Evolutionary conservation across 2,329 filamentous ascomycete genomes (phyloP), one percentile per base, ranked within the genome.

Genomic region (Talaromyces sp.): DNA sequence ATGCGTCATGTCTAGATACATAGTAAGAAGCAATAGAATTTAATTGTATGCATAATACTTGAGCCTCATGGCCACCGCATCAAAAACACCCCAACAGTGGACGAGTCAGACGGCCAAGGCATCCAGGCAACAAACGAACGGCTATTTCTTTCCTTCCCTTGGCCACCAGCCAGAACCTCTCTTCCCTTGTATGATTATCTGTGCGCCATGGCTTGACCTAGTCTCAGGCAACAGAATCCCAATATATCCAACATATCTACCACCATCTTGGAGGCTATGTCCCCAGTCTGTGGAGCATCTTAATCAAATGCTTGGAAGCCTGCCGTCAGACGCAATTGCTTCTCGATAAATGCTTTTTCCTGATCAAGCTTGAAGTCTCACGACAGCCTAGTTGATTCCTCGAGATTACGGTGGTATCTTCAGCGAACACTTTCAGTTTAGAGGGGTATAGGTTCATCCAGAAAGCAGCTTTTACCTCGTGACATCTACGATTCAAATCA

Each of bases 201-300:
- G 54, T 40, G 54, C 54, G 54, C 54, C 54, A 42, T 57, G 54
- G 54, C 54, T 57, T 57, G 54, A 57, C 18, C 37, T 57, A 57
- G 54, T 57, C 35, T n/a, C 54, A 57, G 54, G 54, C 54, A 57
- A 57, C 54, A 57, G 54, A 57, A 18, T 9, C 35, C 21, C 54
- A 3, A 14, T 57, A 42, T 28, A 40, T 42, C 23, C 54, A 57
- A 31, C 14, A 6, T 28, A n/a, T n/a, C n/a, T 6, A 16, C 14
- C 35, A 39, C 23, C 14, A 12, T 9, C 1, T 57, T 16, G 18
- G 35, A 40, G 25, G 21, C 16, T 42, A 25, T 42, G 37, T 4
- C 35, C 31, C 4, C 42, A n/a, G 1, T 57, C 35, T 21, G 11
- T 57, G 37, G 33, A 40, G n/a, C 35, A 9, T 5, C 1, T 21